Percentiles rank a stretch among this genome's conserved stretches.
Evolutionary conservation across 768 basidiomycete genomes (phyloP).

Genomic region (Dendrothele bispora): DNA sequence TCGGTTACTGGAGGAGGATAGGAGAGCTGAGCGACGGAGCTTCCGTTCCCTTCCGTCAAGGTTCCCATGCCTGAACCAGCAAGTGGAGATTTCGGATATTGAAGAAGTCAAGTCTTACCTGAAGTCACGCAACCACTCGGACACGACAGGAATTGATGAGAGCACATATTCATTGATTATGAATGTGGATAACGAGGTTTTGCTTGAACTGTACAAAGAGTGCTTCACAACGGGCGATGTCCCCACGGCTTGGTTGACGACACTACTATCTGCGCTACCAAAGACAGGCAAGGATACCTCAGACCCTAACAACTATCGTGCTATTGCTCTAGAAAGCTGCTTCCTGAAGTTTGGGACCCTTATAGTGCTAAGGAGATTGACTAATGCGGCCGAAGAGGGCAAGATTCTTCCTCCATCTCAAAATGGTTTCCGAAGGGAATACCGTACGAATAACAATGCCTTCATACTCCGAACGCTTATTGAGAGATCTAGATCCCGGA

Average conservation of each 20-base stretch:
- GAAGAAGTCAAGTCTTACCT: not conserved
- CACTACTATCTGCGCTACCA: not conserved
- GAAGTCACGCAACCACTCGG: not conserved
- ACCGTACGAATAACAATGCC: no score
- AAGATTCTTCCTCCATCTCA: no score
- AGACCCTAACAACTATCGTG: not conserved
- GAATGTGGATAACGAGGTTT: not conserved
- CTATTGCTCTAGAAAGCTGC: no score
- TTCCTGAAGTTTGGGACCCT: no score
- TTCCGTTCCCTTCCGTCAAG: not conserved
- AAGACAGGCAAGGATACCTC: not conserved
- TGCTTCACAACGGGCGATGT: not conserved
- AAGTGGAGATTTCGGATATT: not conserved
- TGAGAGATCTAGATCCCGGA: no score
- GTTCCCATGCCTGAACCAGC: not conserved
- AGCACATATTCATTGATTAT: not conserved
- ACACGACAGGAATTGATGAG: not conserved
- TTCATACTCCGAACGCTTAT: no score
- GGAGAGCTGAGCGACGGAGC: not conserved
- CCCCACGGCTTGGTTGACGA: not conserved
- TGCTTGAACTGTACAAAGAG: not conserved
- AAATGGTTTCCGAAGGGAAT: no score
- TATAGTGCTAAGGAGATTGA: no score
- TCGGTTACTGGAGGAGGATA: not conserved
- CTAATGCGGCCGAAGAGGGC: no score